Conservation (phyloP, 140 eudicot genomes). For the Ambrosia hybrid region DNA sequence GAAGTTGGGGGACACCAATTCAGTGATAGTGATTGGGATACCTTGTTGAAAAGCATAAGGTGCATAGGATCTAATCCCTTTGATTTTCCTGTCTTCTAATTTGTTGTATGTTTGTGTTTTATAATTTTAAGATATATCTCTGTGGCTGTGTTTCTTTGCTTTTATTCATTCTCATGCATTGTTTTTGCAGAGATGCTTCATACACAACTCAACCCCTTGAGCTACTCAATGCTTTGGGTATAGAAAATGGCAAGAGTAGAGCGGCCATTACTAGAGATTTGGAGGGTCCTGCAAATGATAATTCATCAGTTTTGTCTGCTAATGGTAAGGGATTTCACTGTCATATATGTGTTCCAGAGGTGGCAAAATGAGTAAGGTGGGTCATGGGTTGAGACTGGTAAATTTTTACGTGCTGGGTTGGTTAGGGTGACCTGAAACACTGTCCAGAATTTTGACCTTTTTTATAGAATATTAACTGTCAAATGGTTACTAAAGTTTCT, state of each 20-base stretch:
- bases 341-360: no score
- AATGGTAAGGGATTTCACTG: conserved; percentile 31
- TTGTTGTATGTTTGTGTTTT: conserved; percentile 24
- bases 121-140: neutral
- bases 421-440: neutral
- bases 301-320: conserved; percentile 31
- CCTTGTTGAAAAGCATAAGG: conserved; percentile 97
- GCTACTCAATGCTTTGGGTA: conserved; percentile 84
- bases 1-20: conserved; percentile 99
- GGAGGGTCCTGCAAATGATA: conserved; percentile 40
- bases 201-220: conserved; percentile 96
- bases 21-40: conserved; percentile 92
- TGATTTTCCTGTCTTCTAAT: neutral
- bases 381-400: neutral
- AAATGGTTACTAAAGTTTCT: neutral
- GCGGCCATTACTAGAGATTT: conserved; percentile 36
- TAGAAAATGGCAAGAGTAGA: conserved; percentile 52
- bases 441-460: neutral
- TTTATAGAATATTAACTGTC: neutral
- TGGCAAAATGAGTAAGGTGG: neutral
- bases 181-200: conserved; percentile 84
- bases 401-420: neutral
- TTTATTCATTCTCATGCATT: neutral
- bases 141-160: neutral
- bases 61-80: conserved; percentile 25